Evolutionary conservation across 495 filamentous ascomycete genomes (phyloP).

Genomic region (Parathielavia appendiculata): DNA sequence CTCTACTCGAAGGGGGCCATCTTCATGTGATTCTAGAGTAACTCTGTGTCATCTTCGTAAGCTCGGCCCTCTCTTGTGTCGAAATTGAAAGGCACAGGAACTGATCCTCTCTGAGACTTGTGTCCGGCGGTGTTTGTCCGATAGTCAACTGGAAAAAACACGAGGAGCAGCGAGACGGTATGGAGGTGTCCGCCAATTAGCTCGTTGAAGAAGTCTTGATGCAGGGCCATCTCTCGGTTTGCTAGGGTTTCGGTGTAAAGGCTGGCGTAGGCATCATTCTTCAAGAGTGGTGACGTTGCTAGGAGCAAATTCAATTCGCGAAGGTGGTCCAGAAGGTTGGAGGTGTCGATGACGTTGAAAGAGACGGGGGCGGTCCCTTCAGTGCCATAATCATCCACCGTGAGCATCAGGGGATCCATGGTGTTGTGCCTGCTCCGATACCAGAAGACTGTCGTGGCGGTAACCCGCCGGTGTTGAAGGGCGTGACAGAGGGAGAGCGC

Average conservation of each 20-base stretch:
- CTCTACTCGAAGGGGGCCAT: constrained; percentile 5
- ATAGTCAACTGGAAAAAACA: constrained; percentile 23
- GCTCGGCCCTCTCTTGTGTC: constrained; percentile 8
- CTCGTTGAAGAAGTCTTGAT: constrained; percentile 17
- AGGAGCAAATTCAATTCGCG: constrained; percentile 24
- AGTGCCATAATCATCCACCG: constrained; percentile 15
- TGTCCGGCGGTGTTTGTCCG: constrained; percentile 31
- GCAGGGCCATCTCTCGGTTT: constrained; percentile 4
- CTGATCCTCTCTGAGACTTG: constrained; percentile 20
- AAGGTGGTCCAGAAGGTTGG: constrained; percentile 24
- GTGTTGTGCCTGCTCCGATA: constrained; percentile 11
- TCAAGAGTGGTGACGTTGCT: constrained; percentile 24
- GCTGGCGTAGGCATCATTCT: constrained; percentile 20
- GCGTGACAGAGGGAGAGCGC: constrained; percentile 22
- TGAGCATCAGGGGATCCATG: constrained; percentile 13
- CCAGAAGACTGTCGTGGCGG: not conserved
- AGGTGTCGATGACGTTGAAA: constrained; percentile 31
- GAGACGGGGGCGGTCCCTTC: constrained; percentile 18
- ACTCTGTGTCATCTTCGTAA: constrained; percentile 28
- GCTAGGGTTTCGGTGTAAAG: constrained; percentile 25
- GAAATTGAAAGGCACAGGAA: not conserved
- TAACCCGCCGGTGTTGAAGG: constrained; percentile 16
- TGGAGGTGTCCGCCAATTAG: constrained; percentile 20
- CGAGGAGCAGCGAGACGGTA: constrained; percentile 27
- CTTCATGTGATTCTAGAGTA: constrained; percentile 19